Percentiles rank a stretch among this genome's conserved stretches.
Conservation (phyloP, 2,329 filamentous ascomycete genomes). For the Lasiodiplodia hormozganensis region DNA sequence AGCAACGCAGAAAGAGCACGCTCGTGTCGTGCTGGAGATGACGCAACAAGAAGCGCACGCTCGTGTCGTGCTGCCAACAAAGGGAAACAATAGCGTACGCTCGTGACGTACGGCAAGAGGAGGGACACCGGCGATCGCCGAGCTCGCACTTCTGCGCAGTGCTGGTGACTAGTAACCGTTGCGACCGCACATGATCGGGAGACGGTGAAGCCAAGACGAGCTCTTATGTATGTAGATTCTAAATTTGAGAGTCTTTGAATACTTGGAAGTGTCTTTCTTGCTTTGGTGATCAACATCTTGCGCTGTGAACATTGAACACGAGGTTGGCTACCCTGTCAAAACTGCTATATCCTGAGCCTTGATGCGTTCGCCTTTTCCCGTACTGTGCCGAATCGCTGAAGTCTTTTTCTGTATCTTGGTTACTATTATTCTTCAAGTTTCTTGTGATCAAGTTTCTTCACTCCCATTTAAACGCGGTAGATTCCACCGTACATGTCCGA, state of each 20-base stretch:
- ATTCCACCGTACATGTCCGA: neutral
- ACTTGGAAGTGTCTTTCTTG: neutral
- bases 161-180: constrained; percentile 24
- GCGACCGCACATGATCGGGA: constrained; percentile 3
- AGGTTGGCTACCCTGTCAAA: no score
- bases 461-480: neutral
- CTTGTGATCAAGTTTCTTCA: neutral
- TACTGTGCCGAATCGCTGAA: no score
- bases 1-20: neutral
- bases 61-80: neutral
- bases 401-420: no score
- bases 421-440: no score
- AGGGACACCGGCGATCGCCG: constrained; percentile 12
- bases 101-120: constrained; percentile 18
- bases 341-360: no score
- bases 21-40: neutral
- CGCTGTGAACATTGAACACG: neutral
- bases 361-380: no score
- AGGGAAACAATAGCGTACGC: neutral
- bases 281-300: neutral
- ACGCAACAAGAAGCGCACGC: neutral
- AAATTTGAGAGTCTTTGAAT: neutral
- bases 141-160: constrained; percentile 23
- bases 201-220: constrained; percentile 23
- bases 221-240: neutral